These are phyloP conservation scores for Lasiodiplodia sp. DNA, from an alignment of 2,329 filamentous ascomycete genomes.

Conservation along the genomic window DNA sequence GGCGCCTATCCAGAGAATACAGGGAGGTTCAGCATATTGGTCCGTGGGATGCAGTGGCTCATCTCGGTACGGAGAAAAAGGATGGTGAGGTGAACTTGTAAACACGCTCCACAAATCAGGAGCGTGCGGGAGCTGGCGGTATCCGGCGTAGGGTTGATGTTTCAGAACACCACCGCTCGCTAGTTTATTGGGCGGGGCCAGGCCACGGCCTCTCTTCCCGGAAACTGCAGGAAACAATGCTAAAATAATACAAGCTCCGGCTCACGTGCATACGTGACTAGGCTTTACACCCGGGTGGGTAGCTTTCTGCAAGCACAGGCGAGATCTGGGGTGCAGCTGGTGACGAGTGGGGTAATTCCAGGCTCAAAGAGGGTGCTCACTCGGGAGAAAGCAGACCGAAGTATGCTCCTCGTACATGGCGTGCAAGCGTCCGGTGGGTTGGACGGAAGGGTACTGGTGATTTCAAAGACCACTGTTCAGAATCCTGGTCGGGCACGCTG, in stretches of 20 bases:
- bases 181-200: constrained; percentile 15
- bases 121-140: constrained; percentile 9
- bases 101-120: constrained; percentile 18
- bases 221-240: constrained; percentile 1
- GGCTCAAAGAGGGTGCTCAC: constrained; percentile 5
- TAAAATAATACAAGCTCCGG: background rate
- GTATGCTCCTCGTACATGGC: background rate
- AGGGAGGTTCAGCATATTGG: constrained; percentile 3
- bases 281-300: constrained; percentile 10
- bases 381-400: constrained; percentile 21
- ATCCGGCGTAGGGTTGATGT: constrained; percentile 7
- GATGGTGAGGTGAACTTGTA: constrained; percentile 7
- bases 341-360: background rate
- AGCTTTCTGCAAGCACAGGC: background rate
- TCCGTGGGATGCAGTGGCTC: constrained; percentile 19
- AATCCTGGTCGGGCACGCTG: background rate
- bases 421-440: constrained; percentile 1
- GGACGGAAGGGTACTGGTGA: constrained; percentile 8
- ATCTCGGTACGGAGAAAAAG: constrained; percentile 27
- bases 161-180: constrained; percentile 18
- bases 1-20: background rate
- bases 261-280: constrained; percentile 1
- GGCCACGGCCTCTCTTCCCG: background rate
- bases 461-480: background rate
- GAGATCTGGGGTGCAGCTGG: constrained; percentile 20